Conservation (phyloP, 169 alveolate genomes). For the Babesia bigemina region DNA sequence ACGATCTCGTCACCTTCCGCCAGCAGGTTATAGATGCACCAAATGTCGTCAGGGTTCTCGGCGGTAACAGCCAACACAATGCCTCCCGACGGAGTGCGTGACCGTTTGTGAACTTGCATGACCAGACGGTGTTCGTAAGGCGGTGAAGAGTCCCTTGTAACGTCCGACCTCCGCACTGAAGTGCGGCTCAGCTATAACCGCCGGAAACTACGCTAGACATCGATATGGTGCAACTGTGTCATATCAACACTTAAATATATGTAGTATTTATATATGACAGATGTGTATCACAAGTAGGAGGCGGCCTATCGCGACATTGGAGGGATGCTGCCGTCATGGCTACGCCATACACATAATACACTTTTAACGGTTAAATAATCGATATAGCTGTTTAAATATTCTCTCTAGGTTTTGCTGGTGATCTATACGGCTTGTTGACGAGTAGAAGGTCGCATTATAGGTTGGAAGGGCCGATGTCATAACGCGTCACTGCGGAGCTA, state of each 20-base stretch:
- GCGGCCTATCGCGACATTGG: too few relatives aligned
- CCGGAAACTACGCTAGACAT: neutral
- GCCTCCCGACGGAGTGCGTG: constrained; percentile 45
- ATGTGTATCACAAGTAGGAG: too few relatives aligned
- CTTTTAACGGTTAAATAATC: too few relatives aligned
- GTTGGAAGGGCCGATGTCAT: neutral
- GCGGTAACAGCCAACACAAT: constrained; percentile 27
- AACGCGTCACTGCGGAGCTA: neutral
- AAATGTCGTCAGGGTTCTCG: constrained; percentile 76
- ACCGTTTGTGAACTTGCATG: constrained; percentile 45
- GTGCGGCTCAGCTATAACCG: neutral
- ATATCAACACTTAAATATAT: too few relatives aligned
- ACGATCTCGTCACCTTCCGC: constrained; percentile 66
- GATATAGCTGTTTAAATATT: neutral
- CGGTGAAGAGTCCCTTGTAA: neutral
- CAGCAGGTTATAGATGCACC: constrained; percentile 75
- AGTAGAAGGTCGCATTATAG: neutral
- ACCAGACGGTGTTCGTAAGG: neutral
- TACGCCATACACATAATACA: too few relatives aligned
- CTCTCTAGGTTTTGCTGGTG: neutral
- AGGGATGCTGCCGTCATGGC: too few relatives aligned
- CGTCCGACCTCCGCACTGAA: neutral
- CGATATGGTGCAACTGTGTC: too few relatives aligned
- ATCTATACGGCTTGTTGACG: neutral
- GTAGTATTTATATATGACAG: too few relatives aligned